Evolutionary conservation across 2,329 filamentous ascomycete genomes (phyloP).

Genomic region (Hypomyces perniciosus): DNA sequence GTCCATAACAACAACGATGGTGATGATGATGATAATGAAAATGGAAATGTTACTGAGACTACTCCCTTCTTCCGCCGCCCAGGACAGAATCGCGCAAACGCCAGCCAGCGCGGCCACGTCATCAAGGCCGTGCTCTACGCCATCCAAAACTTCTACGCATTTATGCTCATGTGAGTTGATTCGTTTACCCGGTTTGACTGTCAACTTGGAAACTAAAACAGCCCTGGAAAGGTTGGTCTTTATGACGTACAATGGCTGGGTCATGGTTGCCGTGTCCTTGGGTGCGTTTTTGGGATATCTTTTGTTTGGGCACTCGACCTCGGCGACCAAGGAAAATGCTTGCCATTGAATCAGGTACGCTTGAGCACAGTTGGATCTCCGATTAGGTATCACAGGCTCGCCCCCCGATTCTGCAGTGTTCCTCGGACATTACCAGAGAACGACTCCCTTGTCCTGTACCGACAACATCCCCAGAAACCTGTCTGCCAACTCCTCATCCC

Average conservation of each 20-base stretch:
- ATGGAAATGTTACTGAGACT: conserved; percentile 49
- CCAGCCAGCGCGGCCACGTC: conserved; percentile 64
- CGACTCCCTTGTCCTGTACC: too few species aligned
- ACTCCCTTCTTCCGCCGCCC: conserved; percentile 59
- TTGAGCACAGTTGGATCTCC: not conserved
- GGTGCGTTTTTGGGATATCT: conserved; percentile 88
- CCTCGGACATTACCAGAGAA: too few species aligned
- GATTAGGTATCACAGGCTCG: too few species aligned
- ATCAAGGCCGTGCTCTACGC: conserved; percentile 82
- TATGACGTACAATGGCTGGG: conserved; percentile 99
- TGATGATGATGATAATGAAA: conserved; percentile 3
- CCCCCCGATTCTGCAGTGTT: too few species aligned
- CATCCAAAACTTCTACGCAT: conserved; percentile 94
- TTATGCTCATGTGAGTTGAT: conserved; percentile 89
- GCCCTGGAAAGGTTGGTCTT: conserved; percentile 72
- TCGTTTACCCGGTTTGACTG: not conserved
- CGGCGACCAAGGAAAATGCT: conserved; percentile 76
- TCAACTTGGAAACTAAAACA: not conserved
- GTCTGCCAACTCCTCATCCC: too few species aligned
- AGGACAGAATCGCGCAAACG: conserved; percentile 63
- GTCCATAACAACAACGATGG: conserved; percentile 1
- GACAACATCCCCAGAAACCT: too few species aligned
- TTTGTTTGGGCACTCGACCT: conserved; percentile 65
- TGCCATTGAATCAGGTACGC: conserved; percentile 62
- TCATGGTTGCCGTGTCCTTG: conserved; percentile 86